Conservation (phyloP, 176 grass and related monocot genomes). For the Elymus sibiricus region DNA sequence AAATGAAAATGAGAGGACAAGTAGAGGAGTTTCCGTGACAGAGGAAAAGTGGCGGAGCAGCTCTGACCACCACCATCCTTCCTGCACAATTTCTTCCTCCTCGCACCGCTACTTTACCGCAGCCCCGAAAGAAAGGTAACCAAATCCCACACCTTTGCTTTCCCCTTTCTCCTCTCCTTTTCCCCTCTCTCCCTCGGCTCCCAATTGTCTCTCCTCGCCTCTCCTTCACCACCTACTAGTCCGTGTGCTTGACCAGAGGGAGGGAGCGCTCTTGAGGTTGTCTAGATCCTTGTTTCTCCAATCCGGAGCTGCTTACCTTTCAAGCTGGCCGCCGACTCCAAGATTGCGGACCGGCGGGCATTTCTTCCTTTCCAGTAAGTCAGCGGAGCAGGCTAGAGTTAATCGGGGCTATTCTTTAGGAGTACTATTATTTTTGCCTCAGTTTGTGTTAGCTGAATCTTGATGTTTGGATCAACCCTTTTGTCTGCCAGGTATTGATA, state of each 20-base stretch:
- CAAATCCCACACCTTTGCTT: conserved; percentile 27
- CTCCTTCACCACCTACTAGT: neutral
- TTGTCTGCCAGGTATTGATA: conserved; percentile 2
- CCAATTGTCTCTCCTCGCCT: conserved; percentile 29
- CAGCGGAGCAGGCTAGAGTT: conserved; percentile 9
- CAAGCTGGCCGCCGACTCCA: neutral
- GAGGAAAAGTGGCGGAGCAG: conserved; percentile 23
- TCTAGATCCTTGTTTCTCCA: conserved; percentile 40
- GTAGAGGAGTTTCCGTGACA: conserved; percentile 33
- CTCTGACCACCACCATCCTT: conserved; percentile 20
- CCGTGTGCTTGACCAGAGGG: neutral
- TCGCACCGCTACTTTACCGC: neutral
- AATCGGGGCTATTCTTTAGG: neutral
- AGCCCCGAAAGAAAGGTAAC: conserved; percentile 17
- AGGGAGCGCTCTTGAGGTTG: neutral
- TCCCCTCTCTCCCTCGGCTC: neutral
- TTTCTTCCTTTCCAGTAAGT: conserved; percentile 26
- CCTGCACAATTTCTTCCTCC: conserved; percentile 9
- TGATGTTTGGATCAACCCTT: conserved; percentile 7
- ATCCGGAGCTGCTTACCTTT: conserved; percentile 26
- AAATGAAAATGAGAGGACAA: neutral
- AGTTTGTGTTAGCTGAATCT: neutral
- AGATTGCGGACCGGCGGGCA: conserved; percentile 7
- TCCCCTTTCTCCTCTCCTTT: neutral
- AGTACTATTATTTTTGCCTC: neutral